phyloP scores from a whole-genome alignment of 2,329 filamentous ascomycete genomes.

The Arthroderma uncinatum region DNA sequence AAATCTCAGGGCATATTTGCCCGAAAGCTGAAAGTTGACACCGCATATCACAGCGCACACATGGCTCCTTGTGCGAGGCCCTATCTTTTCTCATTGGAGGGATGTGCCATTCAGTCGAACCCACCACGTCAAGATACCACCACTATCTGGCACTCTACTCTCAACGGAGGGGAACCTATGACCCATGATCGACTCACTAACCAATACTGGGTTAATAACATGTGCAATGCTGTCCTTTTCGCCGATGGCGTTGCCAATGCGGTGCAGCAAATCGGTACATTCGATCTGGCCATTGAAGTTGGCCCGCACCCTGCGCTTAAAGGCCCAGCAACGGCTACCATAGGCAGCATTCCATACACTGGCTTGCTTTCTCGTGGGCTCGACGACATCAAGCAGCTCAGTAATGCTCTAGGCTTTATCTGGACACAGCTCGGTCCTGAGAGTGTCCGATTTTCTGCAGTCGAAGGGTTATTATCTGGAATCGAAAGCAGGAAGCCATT shows the following conservation, averaged over 20 bases:
- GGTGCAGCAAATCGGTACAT: background rate
- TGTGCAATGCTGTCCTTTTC: conserved; percentile 29
- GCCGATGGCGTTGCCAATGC: conserved; percentile 18
- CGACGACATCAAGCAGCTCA: conserved; percentile 14
- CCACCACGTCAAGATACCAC: background rate
- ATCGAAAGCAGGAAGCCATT: background rate
- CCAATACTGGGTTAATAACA: conserved; percentile 32
- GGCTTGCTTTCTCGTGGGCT: conserved; percentile 15
- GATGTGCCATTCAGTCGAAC: conserved; percentile 3
- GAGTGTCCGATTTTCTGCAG: conserved; percentile 3
- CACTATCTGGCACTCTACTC: conserved; percentile 24
- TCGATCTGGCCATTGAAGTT: conserved; percentile 23
- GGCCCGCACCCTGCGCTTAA: conserved; percentile 29
- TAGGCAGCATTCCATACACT: conserved; percentile 19
- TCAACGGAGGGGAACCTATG: conserved; percentile 15
- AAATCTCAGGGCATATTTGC: conserved; percentile 29
- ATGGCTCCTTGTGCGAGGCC: conserved; percentile 22
- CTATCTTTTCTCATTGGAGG: conserved; percentile 12
- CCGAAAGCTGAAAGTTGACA: conserved; percentile 31
- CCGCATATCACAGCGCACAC: conserved; percentile 37
- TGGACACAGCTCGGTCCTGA: conserved; percentile 5
- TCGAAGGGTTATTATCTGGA: background rate
- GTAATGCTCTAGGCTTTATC: conserved; percentile 11
- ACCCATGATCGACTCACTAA: conserved; percentile 17
- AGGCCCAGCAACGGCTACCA: conserved; percentile 23